Evolutionary conservation across 768 basidiomycete genomes (phyloP), one percentile per base, ranked within the genome.

Genomic region (Termitomyces sp.): DNA sequence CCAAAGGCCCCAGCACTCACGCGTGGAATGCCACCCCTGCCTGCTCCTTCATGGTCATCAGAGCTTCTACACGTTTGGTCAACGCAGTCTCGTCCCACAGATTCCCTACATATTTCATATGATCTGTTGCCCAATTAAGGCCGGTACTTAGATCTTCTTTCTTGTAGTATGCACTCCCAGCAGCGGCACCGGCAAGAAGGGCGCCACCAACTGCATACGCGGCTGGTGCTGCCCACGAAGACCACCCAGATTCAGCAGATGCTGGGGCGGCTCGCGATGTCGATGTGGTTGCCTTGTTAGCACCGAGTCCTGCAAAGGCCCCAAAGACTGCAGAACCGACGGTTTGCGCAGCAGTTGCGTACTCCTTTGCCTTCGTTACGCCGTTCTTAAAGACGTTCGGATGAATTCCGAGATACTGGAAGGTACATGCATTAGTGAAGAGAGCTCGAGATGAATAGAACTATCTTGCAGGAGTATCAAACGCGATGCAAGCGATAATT

Each of bases 31-130:
- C 47, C 27, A 94, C 80, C 1, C 87, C 85, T 58, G 82, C 73
- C 43, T 79, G 70, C 48, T 81, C 72, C 52, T 89, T 83, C 41
- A 85, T 74, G 46, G 77, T 74, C 41, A 88, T 69, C 48, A 97
- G 68, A 27, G 73, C 73, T 25, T 86, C 81, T 50, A 96, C 62
- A 20, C 94, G 78, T 54, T 65, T 70, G 36, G 76, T 75, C 70
- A 94, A 73, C 10, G 72, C 75, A 20, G 77, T 75, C 60, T 86
- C 83, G 61, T 95, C 86, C 94, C 94, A 96, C 29, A 97, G 70
- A 60, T 78, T 89, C 40, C 89, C 83, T 9, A 95, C 86, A 68
- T 88, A 98, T 64, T 87, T 89, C 84, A 97, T 82, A 67, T 98
- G 94, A 61, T 95, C 94, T 29, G 79, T 84, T 2, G 85, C 86